These are phyloP conservation scores for Irpex rosettiformis DNA, from an alignment of 1,284 basidiomycete genomes.

Conservation along the genomic window DNA sequence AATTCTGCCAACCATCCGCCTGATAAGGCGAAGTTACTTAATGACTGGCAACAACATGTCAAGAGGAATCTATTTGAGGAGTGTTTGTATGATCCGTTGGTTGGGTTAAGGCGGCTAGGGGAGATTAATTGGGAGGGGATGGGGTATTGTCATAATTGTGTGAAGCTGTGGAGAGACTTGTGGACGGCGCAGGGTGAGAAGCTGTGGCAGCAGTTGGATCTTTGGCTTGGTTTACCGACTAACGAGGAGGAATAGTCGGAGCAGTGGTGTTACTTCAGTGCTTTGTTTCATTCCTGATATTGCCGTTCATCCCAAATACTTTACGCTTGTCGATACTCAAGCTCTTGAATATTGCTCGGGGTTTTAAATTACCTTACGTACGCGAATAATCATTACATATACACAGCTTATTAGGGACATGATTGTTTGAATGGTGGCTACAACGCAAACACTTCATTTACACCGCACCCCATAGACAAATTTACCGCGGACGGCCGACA, in stretches of 20 bases:
- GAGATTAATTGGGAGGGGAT: constrained; percentile 27
- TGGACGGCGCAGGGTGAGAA: constrained; percentile 24
- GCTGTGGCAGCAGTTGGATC: constrained; percentile 29
- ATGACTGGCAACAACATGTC: constrained; percentile 22
- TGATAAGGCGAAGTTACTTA: neutral
- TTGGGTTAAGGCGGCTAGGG: constrained; percentile 28
- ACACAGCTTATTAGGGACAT: too few species aligned
- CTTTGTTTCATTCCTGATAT: neutral
- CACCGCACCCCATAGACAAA: too few species aligned
- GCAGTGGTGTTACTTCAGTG: neutral
- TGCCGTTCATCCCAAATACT: neutral
- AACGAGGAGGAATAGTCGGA: constrained; percentile 10
- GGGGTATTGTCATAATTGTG: constrained; percentile 32
- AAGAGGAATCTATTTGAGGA: constrained; percentile 23
- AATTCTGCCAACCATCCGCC: too few species aligned
- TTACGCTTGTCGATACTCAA: too few species aligned
- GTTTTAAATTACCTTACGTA: too few species aligned
- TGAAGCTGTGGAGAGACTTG: constrained; percentile 17
- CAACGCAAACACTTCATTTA: too few species aligned
- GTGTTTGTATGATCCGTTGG: constrained; percentile 31
- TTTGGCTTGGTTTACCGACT: constrained; percentile 25
- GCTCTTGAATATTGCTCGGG: too few species aligned
- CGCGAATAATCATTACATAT: too few species aligned
- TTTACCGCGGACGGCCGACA: neutral
- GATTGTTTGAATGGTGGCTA: too few species aligned